Evolutionary conservation across 805 yeast genomes (phyloP), one percentile per base, ranked within the genome.

Genomic region (Candida montana): DNA sequence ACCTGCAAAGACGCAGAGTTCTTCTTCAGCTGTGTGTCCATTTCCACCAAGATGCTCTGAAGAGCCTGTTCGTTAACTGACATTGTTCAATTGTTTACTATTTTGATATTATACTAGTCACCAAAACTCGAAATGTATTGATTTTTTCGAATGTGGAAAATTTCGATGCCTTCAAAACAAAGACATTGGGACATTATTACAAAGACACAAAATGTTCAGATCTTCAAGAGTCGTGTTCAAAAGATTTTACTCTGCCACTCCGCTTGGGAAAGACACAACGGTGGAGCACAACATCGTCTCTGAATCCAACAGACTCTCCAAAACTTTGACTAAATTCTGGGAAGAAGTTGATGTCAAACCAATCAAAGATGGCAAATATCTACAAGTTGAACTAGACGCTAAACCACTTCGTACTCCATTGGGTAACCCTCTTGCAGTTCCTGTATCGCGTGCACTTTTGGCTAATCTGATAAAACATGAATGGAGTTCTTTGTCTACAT

Each of bases 401-500:
- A 84, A 82, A 60, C 76, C 95, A 0, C 66, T 93, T 45, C 81
- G 80, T 57, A 91, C 98, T 1, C 96, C 98, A 0, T 62, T 79
- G 39, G 97, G 97, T 3, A 71, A 79, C 59, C 71, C 75, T 19
- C 62, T 93, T 38, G 63, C 76, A 1, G 63, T 93, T 12, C 95
- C 96, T 5, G 55, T 58, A 20, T 47, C 64, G 7, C 81, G 82
- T 54, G 65, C 67, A 45, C 64, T 77, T 9, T 66, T 93, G 48
- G 96, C 96, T 0, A 70, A 79, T 48, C 62, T 91, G 52, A 68
- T 93, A 29, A 79, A 79, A 31, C 87, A 87, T 55, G 99, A 93
- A 64, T 93, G 99, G 99, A 72, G 77, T 42, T 74, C 75, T 31
- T 65, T 93, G 42, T 75, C 91, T 3, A 72, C 72, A 43, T 69